Evolutionary conservation across 2,329 filamentous ascomycete genomes (phyloP), one percentile per base, ranked within the genome.

Genomic region (Arthrinium phaeospermum): DNA sequence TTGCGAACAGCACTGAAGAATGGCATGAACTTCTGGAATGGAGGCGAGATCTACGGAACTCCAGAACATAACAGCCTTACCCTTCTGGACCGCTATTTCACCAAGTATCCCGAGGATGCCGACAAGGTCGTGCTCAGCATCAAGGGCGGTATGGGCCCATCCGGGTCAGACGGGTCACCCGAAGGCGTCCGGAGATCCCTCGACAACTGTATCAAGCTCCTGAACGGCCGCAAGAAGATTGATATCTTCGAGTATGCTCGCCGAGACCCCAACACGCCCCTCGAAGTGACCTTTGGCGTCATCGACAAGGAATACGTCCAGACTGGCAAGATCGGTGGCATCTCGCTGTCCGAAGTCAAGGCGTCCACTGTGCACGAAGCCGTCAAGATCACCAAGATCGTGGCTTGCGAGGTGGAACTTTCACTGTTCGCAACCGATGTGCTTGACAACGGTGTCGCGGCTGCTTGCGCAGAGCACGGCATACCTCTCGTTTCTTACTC

Each of bases 401-500:
- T 78, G 5, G 78, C 77, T 10, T 79, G 82, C 12, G 83, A 85
- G 74, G 78, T 83, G 34, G 84, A 86, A 74, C 80, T 84, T 53
- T 81, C 79, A 41, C 73, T 81, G 78, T 81, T 79, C 72, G 67
- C 72, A 22, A 75, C 75, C 19, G 77, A 81, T 1, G 69, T 78
- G 37, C 72, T 80, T 30, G 68, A 77, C 14, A 78, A 81, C 69
- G 79, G 79, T 22, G 76, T 81, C n/a, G 78, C 78, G 10, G 78
- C 74, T 71, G 86, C 88, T 0, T 92, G 90, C 77, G 86, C 84
- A 0, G 86, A 95, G 78, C 81, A 92, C 67, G 83, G 86, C 67
- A 94, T 96, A 73, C 91, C 92, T 0, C 83, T 95, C 68, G 82
- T 94, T 47, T 92, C 91, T 0, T 95, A 94, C 82, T 92, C 91